phyloP scores from a whole-genome alignment of 108 stramenopile genomes.

The Asterionellopsis glacialis region DNA sequence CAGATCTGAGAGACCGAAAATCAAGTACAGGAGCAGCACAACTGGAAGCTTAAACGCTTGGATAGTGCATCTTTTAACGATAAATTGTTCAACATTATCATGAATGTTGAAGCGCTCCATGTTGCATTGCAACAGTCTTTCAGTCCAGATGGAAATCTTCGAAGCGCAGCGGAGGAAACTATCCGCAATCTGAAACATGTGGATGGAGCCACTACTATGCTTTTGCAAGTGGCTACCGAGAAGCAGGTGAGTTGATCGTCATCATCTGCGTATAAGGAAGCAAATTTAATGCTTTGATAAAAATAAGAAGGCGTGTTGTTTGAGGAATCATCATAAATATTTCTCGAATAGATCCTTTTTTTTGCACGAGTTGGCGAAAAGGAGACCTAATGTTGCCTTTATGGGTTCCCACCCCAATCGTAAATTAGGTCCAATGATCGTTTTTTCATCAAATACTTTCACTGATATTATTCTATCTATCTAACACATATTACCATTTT shows the following conservation, averaged over 20 bases:
- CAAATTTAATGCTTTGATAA: too few relatives aligned
- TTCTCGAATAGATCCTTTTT: neutral
- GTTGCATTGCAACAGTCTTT: slow-evolving; percentile 88
- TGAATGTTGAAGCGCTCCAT: slow-evolving; percentile 78
- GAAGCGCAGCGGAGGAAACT: slow-evolving; percentile 74
- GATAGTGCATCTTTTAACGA: too few relatives aligned
- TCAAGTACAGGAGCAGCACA: too few relatives aligned
- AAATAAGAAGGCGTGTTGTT: too few relatives aligned
- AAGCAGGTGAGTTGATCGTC: slow-evolving; percentile 61
- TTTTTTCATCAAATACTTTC: neutral
- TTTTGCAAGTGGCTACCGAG: slow-evolving; percentile 81
- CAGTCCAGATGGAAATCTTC: slow-evolving; percentile 67
- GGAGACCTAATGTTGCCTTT: too few relatives aligned
- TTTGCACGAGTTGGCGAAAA: too few relatives aligned
- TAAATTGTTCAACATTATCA: too few relatives aligned
- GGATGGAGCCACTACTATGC: slow-evolving; percentile 62
- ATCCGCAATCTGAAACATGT: slow-evolving; percentile 83
- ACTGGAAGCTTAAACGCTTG: too few relatives aligned
- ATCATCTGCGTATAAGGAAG: neutral
- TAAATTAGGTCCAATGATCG: too few relatives aligned
- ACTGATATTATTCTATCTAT: neutral
- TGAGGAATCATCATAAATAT: neutral
- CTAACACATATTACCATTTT: neutral
- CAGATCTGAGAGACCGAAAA: too few relatives aligned
- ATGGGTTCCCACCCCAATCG: too few relatives aligned